Evolutionary conservation across 352 stramenopile species (phyloP).

Genomic region (Phytophthora tubulina): DNA sequence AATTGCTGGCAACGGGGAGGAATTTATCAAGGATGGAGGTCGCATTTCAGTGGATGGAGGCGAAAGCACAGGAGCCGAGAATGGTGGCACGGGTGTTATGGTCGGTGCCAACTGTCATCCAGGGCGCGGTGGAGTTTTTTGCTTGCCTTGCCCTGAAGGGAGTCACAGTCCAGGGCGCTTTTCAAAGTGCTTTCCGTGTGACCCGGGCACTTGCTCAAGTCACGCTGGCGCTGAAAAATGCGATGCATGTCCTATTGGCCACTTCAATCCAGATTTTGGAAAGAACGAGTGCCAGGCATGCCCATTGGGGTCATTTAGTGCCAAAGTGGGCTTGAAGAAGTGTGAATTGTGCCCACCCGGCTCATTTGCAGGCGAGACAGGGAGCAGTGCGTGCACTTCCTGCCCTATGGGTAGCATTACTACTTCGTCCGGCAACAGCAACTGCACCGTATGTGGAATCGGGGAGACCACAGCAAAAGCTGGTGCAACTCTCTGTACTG

Average conservation of each 20-base stretch:
- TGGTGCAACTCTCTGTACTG: constrained; percentile 57
- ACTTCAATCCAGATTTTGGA: constrained; percentile 80
- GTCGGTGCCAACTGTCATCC: constrained; percentile 66
- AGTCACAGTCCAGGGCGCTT: constrained; percentile 68
- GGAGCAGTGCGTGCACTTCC: constrained; percentile 55
- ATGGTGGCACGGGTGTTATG: constrained; percentile 60
- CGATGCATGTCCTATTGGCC: constrained; percentile 57
- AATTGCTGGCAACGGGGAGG: constrained; percentile 48
- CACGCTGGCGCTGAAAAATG: constrained; percentile 59
- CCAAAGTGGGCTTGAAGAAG: constrained; percentile 52
- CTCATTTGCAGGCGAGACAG: constrained; percentile 54
- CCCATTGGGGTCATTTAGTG: constrained; percentile 62
- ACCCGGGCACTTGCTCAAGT: constrained; percentile 68
- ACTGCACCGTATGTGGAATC: constrained; percentile 81
- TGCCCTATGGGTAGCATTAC: constrained; percentile 76
- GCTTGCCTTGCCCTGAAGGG: constrained; percentile 67
- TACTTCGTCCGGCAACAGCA: constrained; percentile 51
- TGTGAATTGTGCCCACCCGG: constrained; percentile 71
- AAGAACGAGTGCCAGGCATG: constrained; percentile 72
- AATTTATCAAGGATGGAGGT: constrained; percentile 71
- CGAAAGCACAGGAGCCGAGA: constrained; percentile 65
- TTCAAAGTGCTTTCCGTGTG: constrained; percentile 74
- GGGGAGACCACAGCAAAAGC: constrained; percentile 71
- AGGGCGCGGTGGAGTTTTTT: constrained; percentile 76
- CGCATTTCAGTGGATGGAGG: constrained; percentile 56